phyloP scores from a whole-genome alignment of 805 yeast species.

The Scheffersomyces spartinae region DNA sequence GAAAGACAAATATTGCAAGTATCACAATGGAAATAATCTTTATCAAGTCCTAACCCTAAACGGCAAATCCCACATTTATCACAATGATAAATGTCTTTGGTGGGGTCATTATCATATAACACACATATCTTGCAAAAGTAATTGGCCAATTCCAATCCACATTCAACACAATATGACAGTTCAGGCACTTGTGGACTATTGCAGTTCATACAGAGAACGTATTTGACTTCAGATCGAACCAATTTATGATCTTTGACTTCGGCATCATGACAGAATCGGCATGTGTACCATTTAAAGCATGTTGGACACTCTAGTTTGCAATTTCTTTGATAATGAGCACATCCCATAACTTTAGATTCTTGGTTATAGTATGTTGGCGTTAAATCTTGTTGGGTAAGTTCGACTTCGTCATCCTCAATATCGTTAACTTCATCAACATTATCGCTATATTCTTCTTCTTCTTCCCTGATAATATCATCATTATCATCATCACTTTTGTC shows the following conservation, averaged over 20 bases:
- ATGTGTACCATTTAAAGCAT: slow-evolving; percentile 66
- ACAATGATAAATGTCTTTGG: slow-evolving; percentile 82
- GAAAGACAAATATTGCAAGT: slow-evolving; percentile 84
- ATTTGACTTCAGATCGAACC: slow-evolving; percentile 43
- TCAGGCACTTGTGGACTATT: slow-evolving; percentile 61
- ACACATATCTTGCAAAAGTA: slow-evolving; percentile 74
- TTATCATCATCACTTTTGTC: slow-evolving; percentile 7
- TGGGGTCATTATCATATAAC: slow-evolving; percentile 69
- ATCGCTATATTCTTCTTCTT: slow-evolving; percentile 7
- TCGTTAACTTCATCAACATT: slow-evolving; percentile 5
- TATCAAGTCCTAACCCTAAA: slow-evolving; percentile 76
- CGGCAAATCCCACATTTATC: slow-evolving; percentile 89
- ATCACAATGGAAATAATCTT: slow-evolving; percentile 86
- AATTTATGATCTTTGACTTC: slow-evolving; percentile 44
- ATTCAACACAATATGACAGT: slow-evolving; percentile 54
- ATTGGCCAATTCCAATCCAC: slow-evolving; percentile 56
- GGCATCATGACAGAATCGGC: slow-evolving; percentile 81
- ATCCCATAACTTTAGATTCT: slow-evolving; percentile 46
- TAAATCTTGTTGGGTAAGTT: slow-evolving; percentile 36
- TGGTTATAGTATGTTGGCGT: slow-evolving; percentile 36
- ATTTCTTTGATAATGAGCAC: slow-evolving; percentile 71
- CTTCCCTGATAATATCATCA: slow-evolving; percentile 4
- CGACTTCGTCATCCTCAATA: slow-evolving; percentile 28
- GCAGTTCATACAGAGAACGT: slow-evolving; percentile 76
- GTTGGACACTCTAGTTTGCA: slow-evolving; percentile 75